Conservation (phyloP, 225 moss, liverwort and hornwort species). For the Pleurozium schreberi region DNA sequence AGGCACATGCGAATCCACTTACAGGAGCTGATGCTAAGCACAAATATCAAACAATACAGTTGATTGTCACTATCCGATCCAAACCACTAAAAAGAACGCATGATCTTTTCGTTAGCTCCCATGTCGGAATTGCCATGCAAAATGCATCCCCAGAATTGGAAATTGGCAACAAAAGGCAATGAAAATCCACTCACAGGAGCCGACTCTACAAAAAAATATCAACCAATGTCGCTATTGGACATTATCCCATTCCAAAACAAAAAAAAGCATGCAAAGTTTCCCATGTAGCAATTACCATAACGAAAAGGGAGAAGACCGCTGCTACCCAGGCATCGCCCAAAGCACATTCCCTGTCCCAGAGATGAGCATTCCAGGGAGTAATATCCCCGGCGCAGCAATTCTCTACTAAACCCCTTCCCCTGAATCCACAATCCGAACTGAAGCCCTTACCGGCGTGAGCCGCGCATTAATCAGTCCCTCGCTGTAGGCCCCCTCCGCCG, state of each 20-base stretch:
- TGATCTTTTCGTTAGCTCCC: background rate
- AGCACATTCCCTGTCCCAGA: background rate
- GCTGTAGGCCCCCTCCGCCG: conserved; percentile 91
- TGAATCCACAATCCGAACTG: background rate
- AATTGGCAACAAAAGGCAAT: background rate
- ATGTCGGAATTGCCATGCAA: background rate
- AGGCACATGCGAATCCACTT: background rate
- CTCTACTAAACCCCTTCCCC: background rate
- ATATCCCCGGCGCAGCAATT: background rate
- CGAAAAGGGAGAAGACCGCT: background rate
- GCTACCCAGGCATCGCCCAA: background rate
- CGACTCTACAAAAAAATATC: background rate
- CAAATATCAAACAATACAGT: background rate
- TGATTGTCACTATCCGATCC: background rate
- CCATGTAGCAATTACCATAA: background rate
- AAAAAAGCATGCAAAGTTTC: no score
- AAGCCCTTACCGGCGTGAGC: conserved; percentile 52
- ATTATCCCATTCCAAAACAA: background rate
- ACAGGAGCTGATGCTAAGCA: background rate
- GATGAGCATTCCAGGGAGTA: background rate
- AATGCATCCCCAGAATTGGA: background rate
- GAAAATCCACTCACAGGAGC: background rate
- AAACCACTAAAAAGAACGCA: background rate
- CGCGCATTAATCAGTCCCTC: conserved; percentile 90
- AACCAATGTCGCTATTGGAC: background rate